Evolutionary conservation across 1,139 yeast genomes (phyloP).

Genomic region (Kazachstania sp.): DNA sequence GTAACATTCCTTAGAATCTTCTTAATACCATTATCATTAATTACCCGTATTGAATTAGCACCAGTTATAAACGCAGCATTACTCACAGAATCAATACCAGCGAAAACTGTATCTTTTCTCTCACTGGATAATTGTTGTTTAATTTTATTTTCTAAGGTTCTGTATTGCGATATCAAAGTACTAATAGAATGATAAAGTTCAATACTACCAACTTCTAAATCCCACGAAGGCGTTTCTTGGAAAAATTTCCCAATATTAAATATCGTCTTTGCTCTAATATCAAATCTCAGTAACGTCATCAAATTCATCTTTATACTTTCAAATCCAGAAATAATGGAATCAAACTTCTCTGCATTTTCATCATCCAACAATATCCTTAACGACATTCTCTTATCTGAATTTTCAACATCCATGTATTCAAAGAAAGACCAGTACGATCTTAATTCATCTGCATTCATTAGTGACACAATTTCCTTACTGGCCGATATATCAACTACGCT

Average conservation of each 20-base stretch:
- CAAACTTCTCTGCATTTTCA: slow-evolving; percentile 41
- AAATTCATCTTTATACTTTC: slow-evolving; percentile 41
- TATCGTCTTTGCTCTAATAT: slow-evolving; percentile 53
- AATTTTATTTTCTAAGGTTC: slow-evolving; percentile 23
- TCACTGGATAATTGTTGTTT: slow-evolving; percentile 25
- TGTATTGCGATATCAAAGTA: slow-evolving; percentile 24
- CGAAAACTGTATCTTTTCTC: slow-evolving; percentile 29
- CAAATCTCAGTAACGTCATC: slow-evolving; percentile 54
- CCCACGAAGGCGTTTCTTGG: slow-evolving; percentile 26
- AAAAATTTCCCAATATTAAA: slow-evolving; percentile 47
- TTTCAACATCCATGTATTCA: slow-evolving; percentile 28
- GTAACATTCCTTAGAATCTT: slow-evolving; percentile 60
- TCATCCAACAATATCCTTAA: slow-evolving; percentile 32
- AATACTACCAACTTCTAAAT: slow-evolving; percentile 52
- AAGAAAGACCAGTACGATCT: slow-evolving; percentile 52
- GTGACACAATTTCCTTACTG: slow-evolving; percentile 27
- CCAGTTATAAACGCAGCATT: slow-evolving; percentile 52
- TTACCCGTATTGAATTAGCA: slow-evolving; percentile 45
- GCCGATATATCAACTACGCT: slow-evolving; percentile 41
- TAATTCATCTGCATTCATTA: slow-evolving; percentile 38
- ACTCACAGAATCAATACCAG: slow-evolving; percentile 53
- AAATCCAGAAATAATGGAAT: slow-evolving; percentile 39
- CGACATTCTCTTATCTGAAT: slow-evolving; percentile 30
- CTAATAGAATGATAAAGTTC: slow-evolving; percentile 52
- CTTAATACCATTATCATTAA: slow-evolving; percentile 61